A percentile compares a stretch with the other conserved stretches of the same genome.
Conservation (phyloP, 345 rosid species). For the Orychophragmus violaceus region DNA sequence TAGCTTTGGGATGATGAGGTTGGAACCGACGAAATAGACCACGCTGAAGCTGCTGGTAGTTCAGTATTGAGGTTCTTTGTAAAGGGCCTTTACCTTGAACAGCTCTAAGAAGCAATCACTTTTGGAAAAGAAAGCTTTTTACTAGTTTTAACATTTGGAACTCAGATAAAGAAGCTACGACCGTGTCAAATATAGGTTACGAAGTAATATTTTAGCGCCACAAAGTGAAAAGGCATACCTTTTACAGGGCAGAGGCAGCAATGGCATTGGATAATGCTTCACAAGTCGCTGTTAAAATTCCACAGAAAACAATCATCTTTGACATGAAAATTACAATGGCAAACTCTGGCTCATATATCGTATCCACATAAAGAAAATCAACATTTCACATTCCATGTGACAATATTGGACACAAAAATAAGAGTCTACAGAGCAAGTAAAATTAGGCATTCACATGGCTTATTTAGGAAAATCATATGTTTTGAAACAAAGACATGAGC, state of each 20-base stretch:
- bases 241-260: conserved; percentile 98
- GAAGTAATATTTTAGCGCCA: not conserved
- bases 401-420: conserved; percentile 2
- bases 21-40: too few relatives aligned
- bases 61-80: too few relatives aligned
- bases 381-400: not conserved
- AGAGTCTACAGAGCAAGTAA: too few relatives aligned
- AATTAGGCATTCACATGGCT: not conserved
- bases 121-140: too few relatives aligned
- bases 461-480: not conserved
- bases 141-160: too few relatives aligned
- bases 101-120: too few relatives aligned
- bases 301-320: not conserved
- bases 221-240: conserved; percentile 40
- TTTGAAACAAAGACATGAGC: too few relatives aligned
- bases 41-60: too few relatives aligned
- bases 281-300: not conserved
- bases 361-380: not conserved
- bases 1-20: too few relatives aligned
- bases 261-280: conserved; percentile 16
- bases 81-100: too few relatives aligned
- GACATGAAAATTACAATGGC: not conserved
- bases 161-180: too few relatives aligned
- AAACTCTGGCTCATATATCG: not conserved
- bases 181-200: not conserved